Base-by-base conservation (phyloP, 345 rosid genomes). In the Bruguiera gymnorhiza region DNA sequence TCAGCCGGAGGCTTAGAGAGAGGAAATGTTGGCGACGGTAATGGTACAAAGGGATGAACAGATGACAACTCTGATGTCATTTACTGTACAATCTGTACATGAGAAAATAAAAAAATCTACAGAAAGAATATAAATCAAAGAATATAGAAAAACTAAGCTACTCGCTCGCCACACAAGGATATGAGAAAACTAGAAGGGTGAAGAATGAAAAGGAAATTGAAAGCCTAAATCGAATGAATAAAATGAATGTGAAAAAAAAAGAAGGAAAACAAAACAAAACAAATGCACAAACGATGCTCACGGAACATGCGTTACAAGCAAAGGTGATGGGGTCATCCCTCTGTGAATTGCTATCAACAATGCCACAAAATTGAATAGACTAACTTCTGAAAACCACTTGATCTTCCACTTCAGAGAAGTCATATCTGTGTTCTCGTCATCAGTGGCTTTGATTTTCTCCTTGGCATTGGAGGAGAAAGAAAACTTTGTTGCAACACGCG, bases 331-430 rank as follows among this genome's bases (percentile, higher is more conserved):
- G 0, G 73, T 62, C 19, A 72, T 74, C 73, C 76, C 84, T 6
- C 84, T 75, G 70, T 87, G 95, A 73, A 89, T 85, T 72, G 91
- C 95, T 79, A 85, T 89, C 74, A 94, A 50, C 69, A 91, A 71
- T 53, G 88, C 80, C 76, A 83, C 89, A 64, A 94, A 88, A 69
- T 89, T 88, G 60, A 65, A 68, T 43, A 84, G 72, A 73, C 85
- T 75, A 10, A 77, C 82, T 56, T 76, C 77, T 1, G 90, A 88
- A 74, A 71, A 83, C 86, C 95, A 85, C 79, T 83, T 88, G 57
- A 91, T 75, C 77, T 85, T 91, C 96, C 98, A 88, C 36, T 66
- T 83, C 62, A 70, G 62, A 74, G 61, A 59, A 62, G 80, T 64
- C 32, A 78, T 54, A 48, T 32, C 43, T 10, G 60, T 15, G 21